Conservation (phyloP, 805 yeast genomes). For the Hanseniaspora vineae region DNA sequence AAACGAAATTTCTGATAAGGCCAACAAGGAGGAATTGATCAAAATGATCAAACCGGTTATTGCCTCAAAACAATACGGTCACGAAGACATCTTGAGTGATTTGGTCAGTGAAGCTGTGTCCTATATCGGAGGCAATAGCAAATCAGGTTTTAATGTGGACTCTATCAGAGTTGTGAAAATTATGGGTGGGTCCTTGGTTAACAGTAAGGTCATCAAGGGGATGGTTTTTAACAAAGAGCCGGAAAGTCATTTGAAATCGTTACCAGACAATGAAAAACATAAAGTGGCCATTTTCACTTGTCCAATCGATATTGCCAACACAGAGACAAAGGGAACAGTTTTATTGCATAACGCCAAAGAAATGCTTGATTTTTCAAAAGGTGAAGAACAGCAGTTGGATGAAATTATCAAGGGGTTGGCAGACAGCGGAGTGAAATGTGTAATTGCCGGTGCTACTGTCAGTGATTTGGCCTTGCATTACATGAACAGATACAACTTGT, state of each 20-base stretch:
- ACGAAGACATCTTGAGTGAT: constrained; percentile 62
- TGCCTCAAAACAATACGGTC: constrained; percentile 87
- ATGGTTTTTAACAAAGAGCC: constrained; percentile 98
- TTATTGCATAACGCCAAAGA: constrained; percentile 91
- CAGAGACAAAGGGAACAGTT: constrained; percentile 98
- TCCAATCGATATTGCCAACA: constrained; percentile 86
- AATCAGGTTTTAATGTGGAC: constrained; percentile 65
- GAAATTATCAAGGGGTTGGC: constrained; percentile 67
- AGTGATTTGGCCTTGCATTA: constrained; percentile 92
- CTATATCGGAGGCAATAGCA: constrained; percentile 16
- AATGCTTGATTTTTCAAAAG: constrained; percentile 90
- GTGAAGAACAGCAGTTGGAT: constrained; percentile 91
- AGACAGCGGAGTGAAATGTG: constrained; percentile 76
- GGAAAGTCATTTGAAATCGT: constrained; percentile 74
- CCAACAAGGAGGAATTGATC: constrained; percentile 39
- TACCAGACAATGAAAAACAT: constrained; percentile 36
- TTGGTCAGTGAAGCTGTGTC: constrained; percentile 79
- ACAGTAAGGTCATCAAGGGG: constrained; percentile 78
- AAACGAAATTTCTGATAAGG: constrained; percentile 28
- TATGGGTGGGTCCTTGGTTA: constrained; percentile 74
- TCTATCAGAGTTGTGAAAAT: constrained; percentile 90
- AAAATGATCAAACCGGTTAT: constrained; percentile 79
- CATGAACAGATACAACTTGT: constrained; percentile 70
- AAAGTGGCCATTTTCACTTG: constrained; percentile 89
- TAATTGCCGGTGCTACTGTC: constrained; percentile 87